Base-by-base conservation (phyloP, 495 filamentous ascomycete genomes). In the Daldinia caldariorum region DNA sequence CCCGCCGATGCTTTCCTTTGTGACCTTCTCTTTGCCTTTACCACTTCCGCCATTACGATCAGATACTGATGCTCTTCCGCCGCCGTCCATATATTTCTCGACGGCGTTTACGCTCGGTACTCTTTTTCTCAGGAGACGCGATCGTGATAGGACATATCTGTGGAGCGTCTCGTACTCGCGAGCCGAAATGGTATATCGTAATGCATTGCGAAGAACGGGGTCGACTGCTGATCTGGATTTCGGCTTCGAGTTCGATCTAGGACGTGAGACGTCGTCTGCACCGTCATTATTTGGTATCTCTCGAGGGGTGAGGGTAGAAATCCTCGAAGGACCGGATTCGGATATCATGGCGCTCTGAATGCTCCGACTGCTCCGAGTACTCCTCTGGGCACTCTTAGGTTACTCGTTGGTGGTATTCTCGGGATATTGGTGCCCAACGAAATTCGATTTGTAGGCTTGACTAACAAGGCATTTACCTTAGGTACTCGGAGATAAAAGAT, bases 131-230 rank as follows among this genome's bases (percentile, higher is more conserved):
- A 93, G 74, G n/a, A 81, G 66, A 34, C 82, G 82, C 61, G 89
- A 87, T 39, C 89, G 89, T 67, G 89, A 92, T 60, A 90, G 84
- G 37, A 93, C 86, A 70, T 92, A 90, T 74, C 89, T 88, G 79
- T 97, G 91, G 22, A 97, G 86, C 2, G 89, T 82, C 67, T 90
- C 87, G 79, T 97, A 97, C 76, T 97, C 94, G 77, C 89, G 88
- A 50, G 90, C 89, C 78, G 90, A 94, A 50, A 97, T 86, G 62
- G 89, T 92, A 79, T 95, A 90, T 69, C 93, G 88, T 58, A 97
- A 84, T 43, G 91, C 89, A 79, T 93, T 94, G 79, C 91, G 91
- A 29, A 89, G 81, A 72, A 91, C 82, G 20, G 88, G 87, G 59
- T 91, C 89, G 61, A 83, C 73, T 9, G 80, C 78, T 9, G 82